Conservation (phyloP, 805 yeast genomes). For the Tetrapisispora namnaoensis region DNA sequence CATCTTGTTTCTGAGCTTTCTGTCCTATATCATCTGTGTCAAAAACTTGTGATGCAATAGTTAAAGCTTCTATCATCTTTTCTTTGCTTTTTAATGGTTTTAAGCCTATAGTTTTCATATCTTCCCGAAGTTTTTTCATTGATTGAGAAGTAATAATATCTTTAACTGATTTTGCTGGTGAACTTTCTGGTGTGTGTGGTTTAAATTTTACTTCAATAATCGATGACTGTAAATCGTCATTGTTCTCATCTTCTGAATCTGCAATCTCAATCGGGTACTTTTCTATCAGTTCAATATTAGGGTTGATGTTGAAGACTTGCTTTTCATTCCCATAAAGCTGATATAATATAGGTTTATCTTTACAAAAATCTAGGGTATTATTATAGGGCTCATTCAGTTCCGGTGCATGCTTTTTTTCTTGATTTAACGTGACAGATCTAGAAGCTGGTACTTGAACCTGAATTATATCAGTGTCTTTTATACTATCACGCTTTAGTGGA, state of each 20-base stretch:
- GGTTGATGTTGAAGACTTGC: not conserved
- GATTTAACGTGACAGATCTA: constrained; percentile 15
- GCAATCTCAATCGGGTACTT: constrained; percentile 1
- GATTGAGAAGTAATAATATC: constrained; percentile 14
- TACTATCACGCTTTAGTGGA: constrained; percentile 14
- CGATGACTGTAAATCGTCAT: not conserved
- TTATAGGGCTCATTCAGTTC: not conserved
- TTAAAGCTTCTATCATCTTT: constrained; percentile 22
- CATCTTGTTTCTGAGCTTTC: constrained; percentile 8
- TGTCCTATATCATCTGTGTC: constrained; percentile 7
- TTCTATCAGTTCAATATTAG: not conserved
- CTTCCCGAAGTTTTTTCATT: constrained; percentile 18
- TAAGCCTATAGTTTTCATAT: constrained; percentile 20
- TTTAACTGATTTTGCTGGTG: not conserved
- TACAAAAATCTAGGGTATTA: not conserved
- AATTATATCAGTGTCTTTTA: not conserved
- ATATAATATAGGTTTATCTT: not conserved
- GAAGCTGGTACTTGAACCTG: constrained; percentile 27
- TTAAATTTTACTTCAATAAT: not conserved
- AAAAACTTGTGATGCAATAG: constrained; percentile 20
- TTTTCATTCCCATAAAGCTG: not conserved
- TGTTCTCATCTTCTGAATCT: constrained; percentile 3
- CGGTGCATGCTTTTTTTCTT: not conserved
- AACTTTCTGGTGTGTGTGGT: not conserved
- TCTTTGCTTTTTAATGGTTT: constrained; percentile 22